These are phyloP conservation scores for Trifolium fragiferum DNA, from an alignment of 306 rosid genomes.

Conservation along the genomic window DNA sequence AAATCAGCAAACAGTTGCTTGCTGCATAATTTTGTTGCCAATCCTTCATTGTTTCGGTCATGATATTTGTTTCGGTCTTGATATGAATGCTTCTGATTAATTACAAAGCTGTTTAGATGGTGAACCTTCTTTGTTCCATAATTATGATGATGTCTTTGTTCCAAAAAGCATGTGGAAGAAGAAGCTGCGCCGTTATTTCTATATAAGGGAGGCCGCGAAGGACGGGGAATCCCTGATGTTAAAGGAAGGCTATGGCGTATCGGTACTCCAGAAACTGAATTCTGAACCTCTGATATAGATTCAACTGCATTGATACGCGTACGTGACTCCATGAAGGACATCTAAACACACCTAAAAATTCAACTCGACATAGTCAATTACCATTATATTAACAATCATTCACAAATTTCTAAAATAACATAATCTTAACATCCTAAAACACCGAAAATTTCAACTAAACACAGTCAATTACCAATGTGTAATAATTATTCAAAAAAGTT, in stretches of 20 bases:
- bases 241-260: constrained; percentile 49
- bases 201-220: constrained; percentile 60
- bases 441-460: not conserved
- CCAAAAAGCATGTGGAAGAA: constrained; percentile 35
- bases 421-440: constrained; percentile 38
- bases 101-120: constrained; percentile 52
- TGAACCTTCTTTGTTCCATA: constrained; percentile 48
- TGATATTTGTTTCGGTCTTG: constrained; percentile 40
- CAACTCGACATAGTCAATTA: constrained; percentile 52
- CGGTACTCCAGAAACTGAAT: constrained; percentile 52
- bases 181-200: constrained; percentile 59
- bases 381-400: constrained; percentile 38
- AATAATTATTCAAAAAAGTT: constrained; percentile 35
- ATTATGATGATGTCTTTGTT: constrained; percentile 8
- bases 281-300: constrained; percentile 61
- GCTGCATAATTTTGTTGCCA: constrained; percentile 40
- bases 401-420: constrained; percentile 40
- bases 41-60: constrained; percentile 46
- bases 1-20: constrained; percentile 39
- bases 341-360: constrained; percentile 43
- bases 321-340: constrained; percentile 62
- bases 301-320: constrained; percentile 56
- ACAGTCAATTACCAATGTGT: constrained; percentile 10
- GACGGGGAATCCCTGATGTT: constrained; percentile 55
- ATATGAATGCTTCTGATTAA: constrained; percentile 52